Evolutionary conservation across 2,329 filamentous ascomycete genomes (phyloP), one percentile per base, ranked within the genome.

Genomic region (Celoporthe dispersa): DNA sequence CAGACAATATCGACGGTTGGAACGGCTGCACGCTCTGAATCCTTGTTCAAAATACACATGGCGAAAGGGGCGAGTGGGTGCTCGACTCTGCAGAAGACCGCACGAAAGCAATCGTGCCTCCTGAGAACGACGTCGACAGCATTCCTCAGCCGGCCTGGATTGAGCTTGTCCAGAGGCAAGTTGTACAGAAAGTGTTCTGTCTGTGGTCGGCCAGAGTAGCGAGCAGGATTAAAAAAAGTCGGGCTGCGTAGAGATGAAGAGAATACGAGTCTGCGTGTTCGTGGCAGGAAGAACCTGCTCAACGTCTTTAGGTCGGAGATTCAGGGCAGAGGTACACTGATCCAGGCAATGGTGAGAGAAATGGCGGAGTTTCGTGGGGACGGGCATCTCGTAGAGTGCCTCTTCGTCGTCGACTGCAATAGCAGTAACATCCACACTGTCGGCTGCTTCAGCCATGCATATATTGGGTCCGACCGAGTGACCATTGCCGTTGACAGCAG

Each of bases 41-140:
- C 5, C 41, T 44, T 44, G 41, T 19, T 44, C 41, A 73, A 64
- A 3, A 71, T 65, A 19, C 68, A 68, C 53, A 71, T 69, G 31
- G 71, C 69, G 41, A 69, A 71, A 2, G 69, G 66, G 14, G 71
- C 64, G n/a, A 73, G 63, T 4, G 71, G 71, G 61, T 73, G 71
- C 55, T 64, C 41, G 25, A 69, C 61, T 1, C 63, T 64, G 28
- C 68, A 68, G 37, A 68, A 71, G 3, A 73, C 63, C 59, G 71
- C 68, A 60, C 71, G 71, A 60, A 71, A 73, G 41, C 66, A 71
- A 39, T 73, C 71, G 48, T 71, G 66, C 35, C 57, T 67, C 41
- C 53, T 41, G 51, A 73, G 64, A 1, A 71, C 70, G 33, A 48
- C 67, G 1, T 69, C 55, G 8, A 71, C 70, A 41, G 71, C 71